Base-by-base conservation (phyloP, 129 eudicot species). In the Flaveria robusta region DNA sequence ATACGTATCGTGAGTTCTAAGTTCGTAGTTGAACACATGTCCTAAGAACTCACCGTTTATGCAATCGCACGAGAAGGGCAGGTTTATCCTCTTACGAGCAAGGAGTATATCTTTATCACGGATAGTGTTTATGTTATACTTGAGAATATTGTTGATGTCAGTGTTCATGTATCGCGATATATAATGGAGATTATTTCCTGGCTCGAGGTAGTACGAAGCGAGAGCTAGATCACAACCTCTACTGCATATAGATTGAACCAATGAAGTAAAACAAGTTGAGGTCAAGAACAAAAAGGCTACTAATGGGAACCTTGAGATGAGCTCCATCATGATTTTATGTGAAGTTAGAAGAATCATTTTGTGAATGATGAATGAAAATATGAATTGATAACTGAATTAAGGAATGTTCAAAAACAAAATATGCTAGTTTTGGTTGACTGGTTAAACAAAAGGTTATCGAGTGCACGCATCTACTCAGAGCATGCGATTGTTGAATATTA, bases 61-160 rank as follows among this genome's bases (percentile, higher is more conserved):
- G 64, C 98, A 93, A 3, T 77, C 93, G 60, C 97, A 94, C 0
- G 72, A 0, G 46, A 94, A 91, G 14, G 98, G 98, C 12, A 94
- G 10, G 68, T 83, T 80, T 31, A 90, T 79, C n/a, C 92, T 66
- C 0, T 27, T 7, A 9, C 9, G 66, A 0, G 83, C 62, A 1
- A 0, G 42, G 2, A 94, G 1, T 54, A 66, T 65, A 74, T 90
- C 90, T n/a, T 80, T 76, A 29, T 81, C 80, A 3, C 92, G 77
- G 52, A 91, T 71, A 43, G 2, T 51, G 11, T 16, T 22, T 0
- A 59, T 84, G 66, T 93, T 93, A 77, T 82, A 90, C 9, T 45
- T 20, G 8, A 83, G 46, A 23, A 90, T 78, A 0, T 9, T 14
- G 0, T 5, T 1, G 47, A 71, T 83, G 0, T 56, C 0, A 22